Conservation (phyloP, 2,329 filamentous ascomycete genomes). For the Ramichloridium luteum region DNA sequence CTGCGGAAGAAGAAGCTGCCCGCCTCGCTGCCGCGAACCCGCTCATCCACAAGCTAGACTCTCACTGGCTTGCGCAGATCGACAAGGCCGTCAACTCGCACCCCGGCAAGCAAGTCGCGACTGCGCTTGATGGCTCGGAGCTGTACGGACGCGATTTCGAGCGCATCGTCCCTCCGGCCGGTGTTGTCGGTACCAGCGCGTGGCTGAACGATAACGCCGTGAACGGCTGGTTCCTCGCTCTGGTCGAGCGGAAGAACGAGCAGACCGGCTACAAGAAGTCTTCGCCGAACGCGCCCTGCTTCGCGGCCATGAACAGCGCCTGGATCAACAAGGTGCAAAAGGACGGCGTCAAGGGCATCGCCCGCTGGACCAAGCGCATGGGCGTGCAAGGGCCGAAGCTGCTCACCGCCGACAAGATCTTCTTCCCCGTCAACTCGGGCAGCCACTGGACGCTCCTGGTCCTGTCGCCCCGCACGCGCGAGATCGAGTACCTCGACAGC, state of each 20-base stretch:
- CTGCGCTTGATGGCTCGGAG: conserved; percentile 26
- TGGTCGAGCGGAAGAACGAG: conserved; percentile 45
- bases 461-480: conserved; percentile 48
- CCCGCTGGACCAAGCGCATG: conserved; percentile 45
- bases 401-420: conserved; percentile 51
- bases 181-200: conserved; percentile 16
- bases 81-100: conserved; percentile 22
- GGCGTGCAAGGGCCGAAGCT: conserved; percentile 50
- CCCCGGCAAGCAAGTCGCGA: conserved; percentile 17
- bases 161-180: conserved; percentile 41
- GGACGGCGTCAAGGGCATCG: conserved; percentile 36
- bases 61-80: conserved; percentile 31
- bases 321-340: conserved; percentile 47
- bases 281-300: conserved; percentile 42
- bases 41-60: conserved; percentile 22
- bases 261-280: conserved; percentile 41
- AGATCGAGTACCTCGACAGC: conserved; percentile 59
- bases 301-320: conserved; percentile 52
- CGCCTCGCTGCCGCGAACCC: conserved; percentile 5
- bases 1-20: conserved; percentile 6
- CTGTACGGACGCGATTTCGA: conserved; percentile 49
- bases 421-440: conserved; percentile 51
- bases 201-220: conserved; percentile 74
- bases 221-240: conserved; percentile 50
- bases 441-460: conserved; percentile 62